A percentile compares a stretch with the other conserved stretches of the same genome.
Conservation (phyloP, 2,329 filamentous ascomycete species). For the Ceratocystis cubensis region DNA sequence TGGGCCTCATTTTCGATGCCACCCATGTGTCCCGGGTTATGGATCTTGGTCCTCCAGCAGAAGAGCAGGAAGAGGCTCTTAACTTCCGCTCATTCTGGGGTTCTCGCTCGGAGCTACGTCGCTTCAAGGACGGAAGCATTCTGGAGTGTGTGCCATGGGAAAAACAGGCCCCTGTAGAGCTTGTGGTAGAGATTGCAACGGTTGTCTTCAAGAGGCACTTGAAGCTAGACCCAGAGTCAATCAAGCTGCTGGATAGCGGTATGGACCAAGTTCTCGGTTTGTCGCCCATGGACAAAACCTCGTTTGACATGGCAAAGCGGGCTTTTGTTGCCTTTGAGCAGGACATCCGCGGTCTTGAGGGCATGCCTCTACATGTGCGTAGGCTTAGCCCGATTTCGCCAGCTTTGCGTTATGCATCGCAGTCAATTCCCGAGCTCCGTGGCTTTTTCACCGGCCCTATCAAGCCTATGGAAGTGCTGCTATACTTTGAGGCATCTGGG, state of each 20-base stretch:
- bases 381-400: conserved; percentile 64
- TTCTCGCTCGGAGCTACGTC: conserved; percentile 77
- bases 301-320: conserved; percentile 57
- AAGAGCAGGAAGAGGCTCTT: conserved; percentile 70
- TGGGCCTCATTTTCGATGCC: conserved; percentile 62
- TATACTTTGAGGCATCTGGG: conserved; percentile 87
- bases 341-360: conserved; percentile 63
- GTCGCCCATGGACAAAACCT: conserved; percentile 36
- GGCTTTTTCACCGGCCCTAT: conserved; percentile 20
- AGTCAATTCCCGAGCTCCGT: conserved; percentile 35
- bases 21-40: conserved; percentile 61
- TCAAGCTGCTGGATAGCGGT: conserved; percentile 40
- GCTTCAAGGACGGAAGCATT: conserved; percentile 92
- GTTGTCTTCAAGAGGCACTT: conserved; percentile 62
- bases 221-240: conserved; percentile 41
- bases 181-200: conserved; percentile 67
- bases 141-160: conserved; percentile 84
- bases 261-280: conserved; percentile 39
- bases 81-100: conserved; percentile 90
- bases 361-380: conserved; percentile 74
- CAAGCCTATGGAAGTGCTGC: conserved; percentile 58
- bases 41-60: conserved; percentile 76
- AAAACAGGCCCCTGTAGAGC: conserved; percentile 46
- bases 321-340: conserved; percentile 63
- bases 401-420: conserved; percentile 60